Percentiles rank a stretch among this genome's conserved stretches.
Conservation (phyloP, 495 filamentous ascomycete species). For the Podospora australis region DNA sequence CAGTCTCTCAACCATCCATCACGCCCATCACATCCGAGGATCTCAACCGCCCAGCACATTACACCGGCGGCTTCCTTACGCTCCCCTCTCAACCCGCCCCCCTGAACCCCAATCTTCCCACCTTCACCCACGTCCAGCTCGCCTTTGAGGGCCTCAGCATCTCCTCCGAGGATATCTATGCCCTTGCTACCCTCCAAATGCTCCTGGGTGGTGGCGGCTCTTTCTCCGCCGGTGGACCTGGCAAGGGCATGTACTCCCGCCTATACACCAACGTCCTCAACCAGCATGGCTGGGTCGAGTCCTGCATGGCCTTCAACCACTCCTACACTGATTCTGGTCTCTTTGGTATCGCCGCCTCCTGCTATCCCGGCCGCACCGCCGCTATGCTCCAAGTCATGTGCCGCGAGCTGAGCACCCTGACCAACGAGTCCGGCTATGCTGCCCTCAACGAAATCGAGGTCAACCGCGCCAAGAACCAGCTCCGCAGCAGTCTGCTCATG, state of each 20-base stretch:
- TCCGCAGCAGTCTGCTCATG: conserved; percentile 86
- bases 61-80: conserved; percentile 87
- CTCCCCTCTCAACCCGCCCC: conserved; percentile 74
- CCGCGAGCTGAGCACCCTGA: conserved; percentile 73
- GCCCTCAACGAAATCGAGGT: conserved; percentile 75
- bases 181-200: conserved; percentile 91
- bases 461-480: conserved; percentile 95
- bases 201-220: conserved; percentile 93
- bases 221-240: conserved; percentile 94
- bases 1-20: conserved; percentile 41
- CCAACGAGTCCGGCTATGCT: conserved; percentile 60
- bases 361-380: conserved; percentile 63
- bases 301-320: conserved; percentile 92
- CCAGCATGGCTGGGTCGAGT: conserved; percentile 94
- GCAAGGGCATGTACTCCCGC: conserved; percentile 98
- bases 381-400: conserved; percentile 92
- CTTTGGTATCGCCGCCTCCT: conserved; percentile 87
- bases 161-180: conserved; percentile 85
- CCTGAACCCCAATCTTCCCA: conserved; percentile 68
- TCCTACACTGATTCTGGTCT: conserved; percentile 92
- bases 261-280: conserved; percentile 97
- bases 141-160: conserved; percentile 95
- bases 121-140: conserved; percentile 84
- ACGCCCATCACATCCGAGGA: conserved; percentile 46
- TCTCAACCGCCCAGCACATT: conserved; percentile 64